phyloP scores from a whole-genome alignment of 768 basidiomycete species.

The Lanmaoa pseudosensibilis region DNA sequence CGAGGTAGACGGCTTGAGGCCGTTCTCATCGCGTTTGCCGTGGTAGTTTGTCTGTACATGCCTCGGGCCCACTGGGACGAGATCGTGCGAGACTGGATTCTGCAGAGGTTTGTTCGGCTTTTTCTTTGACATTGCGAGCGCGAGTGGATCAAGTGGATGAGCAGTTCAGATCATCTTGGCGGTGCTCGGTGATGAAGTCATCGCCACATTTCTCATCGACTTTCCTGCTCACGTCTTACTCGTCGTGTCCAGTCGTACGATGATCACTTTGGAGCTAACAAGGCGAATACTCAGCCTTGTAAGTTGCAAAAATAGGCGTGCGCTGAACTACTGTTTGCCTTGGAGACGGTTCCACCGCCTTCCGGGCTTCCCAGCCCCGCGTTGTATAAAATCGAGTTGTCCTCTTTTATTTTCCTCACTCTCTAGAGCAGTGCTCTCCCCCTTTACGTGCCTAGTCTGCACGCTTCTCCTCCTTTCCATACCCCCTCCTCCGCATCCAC shows the following conservation, averaged over 20 bases:
- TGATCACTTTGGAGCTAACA: too few species aligned
- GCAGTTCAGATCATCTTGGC: background rate
- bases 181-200: too few species aligned
- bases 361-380: background rate
- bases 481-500: background rate
- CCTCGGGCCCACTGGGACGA: constrained; percentile 57
- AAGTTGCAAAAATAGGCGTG: background rate
- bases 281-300: background rate
- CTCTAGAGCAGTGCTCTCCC: background rate
- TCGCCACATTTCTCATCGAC: too few species aligned
- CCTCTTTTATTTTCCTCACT: background rate
- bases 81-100: constrained; percentile 36
- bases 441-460: background rate
- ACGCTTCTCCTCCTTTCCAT: too few species aligned
- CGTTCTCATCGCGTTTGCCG: constrained; percentile 48
- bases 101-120: constrained; percentile 16
- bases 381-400: background rate
- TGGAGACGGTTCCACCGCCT: constrained; percentile 4
- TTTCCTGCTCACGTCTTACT: too few species aligned
- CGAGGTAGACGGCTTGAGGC: constrained; percentile 61
- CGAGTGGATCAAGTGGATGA: background rate
- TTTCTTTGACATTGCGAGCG: constrained; percentile 34
- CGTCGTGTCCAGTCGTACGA: background rate
- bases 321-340: background rate
- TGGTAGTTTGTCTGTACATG: constrained; percentile 41